These are phyloP conservation scores for Takakia lepidozioides DNA, from an alignment of 225 moss, liverwort and hornwort species.

Conservation along the genomic window DNA sequence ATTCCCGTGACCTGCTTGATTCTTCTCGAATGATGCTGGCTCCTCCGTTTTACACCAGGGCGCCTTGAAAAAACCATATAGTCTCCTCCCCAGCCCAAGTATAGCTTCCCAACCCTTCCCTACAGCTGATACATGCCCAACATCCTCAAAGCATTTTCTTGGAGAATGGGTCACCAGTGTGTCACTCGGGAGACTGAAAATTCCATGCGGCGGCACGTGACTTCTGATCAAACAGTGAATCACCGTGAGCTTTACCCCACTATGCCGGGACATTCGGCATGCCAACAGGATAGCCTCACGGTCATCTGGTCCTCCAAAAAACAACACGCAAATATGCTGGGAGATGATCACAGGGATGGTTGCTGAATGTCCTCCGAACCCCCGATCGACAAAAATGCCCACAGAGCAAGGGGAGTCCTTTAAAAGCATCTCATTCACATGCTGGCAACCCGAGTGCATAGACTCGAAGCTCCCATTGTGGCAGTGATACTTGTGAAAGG, in stretches of 20 bases:
- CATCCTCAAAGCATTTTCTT: no score
- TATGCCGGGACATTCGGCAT: conserved; percentile 42
- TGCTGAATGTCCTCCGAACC: conserved; percentile 16
- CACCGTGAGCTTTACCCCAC: conserved; percentile 42
- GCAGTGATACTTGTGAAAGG: conserved; percentile 27
- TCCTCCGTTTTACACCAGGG: conserved; percentile 12
- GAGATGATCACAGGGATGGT: conserved; percentile 19
- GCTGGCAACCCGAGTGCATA: conserved; percentile 14
- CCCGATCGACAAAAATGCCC: conserved; percentile 52
- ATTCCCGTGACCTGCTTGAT: no score
- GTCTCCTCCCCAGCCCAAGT: no score
- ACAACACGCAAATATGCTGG: conserved; percentile 36
- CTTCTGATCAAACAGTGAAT: conserved; percentile 39
- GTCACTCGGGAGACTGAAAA: conserved; percentile 1
- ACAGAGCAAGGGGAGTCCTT: conserved; percentile 50
- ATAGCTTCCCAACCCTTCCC: background rate
- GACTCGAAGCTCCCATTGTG: conserved; percentile 20
- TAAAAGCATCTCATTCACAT: conserved; percentile 22
- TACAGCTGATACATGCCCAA: background rate
- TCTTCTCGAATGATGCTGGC: no score
- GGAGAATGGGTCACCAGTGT: no score
- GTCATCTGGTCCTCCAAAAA: conserved; percentile 71
- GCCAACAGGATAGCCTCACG: conserved; percentile 66
- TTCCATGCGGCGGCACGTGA: background rate
- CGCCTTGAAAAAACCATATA: conserved; percentile 19